These are phyloP conservation scores for Leccinum pellstonianum DNA, from an alignment of 768 basidiomycete species.

Conservation along the genomic window DNA sequence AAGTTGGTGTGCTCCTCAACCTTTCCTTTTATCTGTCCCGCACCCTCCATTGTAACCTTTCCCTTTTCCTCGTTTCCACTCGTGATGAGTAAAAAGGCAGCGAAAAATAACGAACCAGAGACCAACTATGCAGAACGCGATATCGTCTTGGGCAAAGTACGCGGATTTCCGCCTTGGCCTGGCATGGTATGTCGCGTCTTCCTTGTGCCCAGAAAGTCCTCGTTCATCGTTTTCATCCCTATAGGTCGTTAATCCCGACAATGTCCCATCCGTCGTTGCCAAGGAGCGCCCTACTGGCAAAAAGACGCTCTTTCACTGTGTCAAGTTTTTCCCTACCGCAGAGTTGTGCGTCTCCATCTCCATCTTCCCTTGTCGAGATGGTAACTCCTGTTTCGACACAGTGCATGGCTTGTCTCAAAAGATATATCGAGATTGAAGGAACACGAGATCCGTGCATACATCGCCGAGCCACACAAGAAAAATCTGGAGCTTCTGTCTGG, in stretches of 20 bases:
- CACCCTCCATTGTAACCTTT: slow-evolving; percentile 24
- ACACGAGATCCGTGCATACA: slow-evolving; percentile 82
- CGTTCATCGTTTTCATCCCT: slow-evolving; percentile 12
- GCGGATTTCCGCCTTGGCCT: slow-evolving; percentile 95
- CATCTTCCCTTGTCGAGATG: slow-evolving; percentile 10
- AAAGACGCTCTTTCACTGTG: slow-evolving; percentile 69
- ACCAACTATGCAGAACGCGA: slow-evolving; percentile 70
- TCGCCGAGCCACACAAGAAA: slow-evolving; percentile 75
- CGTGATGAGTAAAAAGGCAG: slow-evolving; percentile 53
- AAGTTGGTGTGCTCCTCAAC: slow-evolving; percentile 41
- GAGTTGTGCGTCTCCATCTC: slow-evolving; percentile 72
- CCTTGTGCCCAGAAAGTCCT: slow-evolving; percentile 13
- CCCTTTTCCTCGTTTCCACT: slow-evolving; percentile 13
- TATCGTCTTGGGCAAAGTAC: slow-evolving; percentile 88
- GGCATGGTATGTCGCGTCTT: slow-evolving; percentile 69
- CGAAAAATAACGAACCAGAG: slow-evolving; percentile 39
- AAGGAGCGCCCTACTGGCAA: slow-evolving; percentile 72
- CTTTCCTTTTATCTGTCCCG: slow-evolving; percentile 40
- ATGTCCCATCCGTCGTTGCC: slow-evolving; percentile 57
- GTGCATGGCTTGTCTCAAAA: slow-evolving; percentile 80
- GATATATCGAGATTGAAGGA: slow-evolving; percentile 78
- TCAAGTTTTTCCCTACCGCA: slow-evolving; percentile 89
- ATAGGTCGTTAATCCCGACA: slow-evolving; percentile 79
- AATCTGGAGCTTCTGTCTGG: slow-evolving; percentile 73
- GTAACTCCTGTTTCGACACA: slow-evolving; percentile 32